phyloP scores from a whole-genome alignment of 2,329 filamentous ascomycete genomes.

The Niveomyces coronatus region DNA sequence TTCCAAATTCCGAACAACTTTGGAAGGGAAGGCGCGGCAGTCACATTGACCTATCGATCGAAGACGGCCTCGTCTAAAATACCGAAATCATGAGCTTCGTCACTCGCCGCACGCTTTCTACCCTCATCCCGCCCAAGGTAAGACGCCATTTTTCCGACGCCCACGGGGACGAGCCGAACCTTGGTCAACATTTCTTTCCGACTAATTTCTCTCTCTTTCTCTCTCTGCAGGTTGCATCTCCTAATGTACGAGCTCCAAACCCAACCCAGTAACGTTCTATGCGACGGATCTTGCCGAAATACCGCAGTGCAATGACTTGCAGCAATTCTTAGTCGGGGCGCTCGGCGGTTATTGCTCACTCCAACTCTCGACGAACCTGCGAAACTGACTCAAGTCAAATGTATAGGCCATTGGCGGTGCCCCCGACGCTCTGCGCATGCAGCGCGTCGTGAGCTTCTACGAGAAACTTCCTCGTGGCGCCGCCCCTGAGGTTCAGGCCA shows the following conservation, averaged over 20 bases:
- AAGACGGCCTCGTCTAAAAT: constrained; percentile 18
- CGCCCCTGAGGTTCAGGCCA: constrained; percentile 72
- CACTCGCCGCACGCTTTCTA: constrained; percentile 83
- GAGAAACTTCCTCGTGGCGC: constrained; percentile 91
- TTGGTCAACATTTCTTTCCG: background rate
- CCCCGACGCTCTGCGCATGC: constrained; percentile 94
- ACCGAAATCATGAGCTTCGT: constrained; percentile 80
- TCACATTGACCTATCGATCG: background rate
- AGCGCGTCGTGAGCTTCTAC: constrained; percentile 97
- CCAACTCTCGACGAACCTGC: no score
- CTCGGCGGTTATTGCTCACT: constrained; percentile 28
- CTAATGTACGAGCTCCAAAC: constrained; percentile 53
- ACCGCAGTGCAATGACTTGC: no score
- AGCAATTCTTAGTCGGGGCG: no score
- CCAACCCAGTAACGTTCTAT: background rate
- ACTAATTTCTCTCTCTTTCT: constrained; percentile 30
- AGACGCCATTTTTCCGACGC: constrained; percentile 17
- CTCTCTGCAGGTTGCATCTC: constrained; percentile 60
- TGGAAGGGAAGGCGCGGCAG: constrained; percentile 21
- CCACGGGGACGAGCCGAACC: constrained; percentile 1
- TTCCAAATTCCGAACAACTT: constrained; percentile 23
- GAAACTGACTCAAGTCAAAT: constrained; percentile 1
- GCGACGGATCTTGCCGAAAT: background rate
- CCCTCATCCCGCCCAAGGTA: constrained; percentile 99
- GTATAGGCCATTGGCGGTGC: constrained; percentile 82